phyloP scores from a whole-genome alignment of 2,329 filamentous ascomycete genomes.

The Phialemoniopsis sp. region DNA sequence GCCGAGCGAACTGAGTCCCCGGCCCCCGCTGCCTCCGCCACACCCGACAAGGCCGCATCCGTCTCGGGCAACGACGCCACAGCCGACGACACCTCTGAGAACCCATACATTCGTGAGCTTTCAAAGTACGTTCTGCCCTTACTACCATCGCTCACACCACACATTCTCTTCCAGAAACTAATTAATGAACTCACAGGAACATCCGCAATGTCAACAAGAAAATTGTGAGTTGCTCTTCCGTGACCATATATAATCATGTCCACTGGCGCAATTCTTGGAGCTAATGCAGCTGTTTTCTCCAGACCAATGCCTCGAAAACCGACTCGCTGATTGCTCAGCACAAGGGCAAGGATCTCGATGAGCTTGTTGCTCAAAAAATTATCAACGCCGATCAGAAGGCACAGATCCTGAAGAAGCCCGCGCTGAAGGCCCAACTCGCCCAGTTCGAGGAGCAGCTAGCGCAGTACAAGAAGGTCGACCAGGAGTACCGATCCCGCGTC shows the following conservation, averaged over 20 bases:
- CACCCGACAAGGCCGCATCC: conserved; percentile 43
- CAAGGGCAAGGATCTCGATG: conserved; percentile 65
- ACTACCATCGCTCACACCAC: too few species aligned
- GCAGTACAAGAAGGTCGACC: conserved; percentile 72
- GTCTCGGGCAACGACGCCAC: conserved; percentile 45
- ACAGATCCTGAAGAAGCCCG: conserved; percentile 72
- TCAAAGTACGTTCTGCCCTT: conserved; percentile 66
- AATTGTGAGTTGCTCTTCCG: conserved; percentile 58
- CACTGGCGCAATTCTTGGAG: not conserved
- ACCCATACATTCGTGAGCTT: conserved; percentile 79
- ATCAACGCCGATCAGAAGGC: conserved; percentile 81
- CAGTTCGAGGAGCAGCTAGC: conserved; percentile 71
- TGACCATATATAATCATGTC: conserved; percentile 4
- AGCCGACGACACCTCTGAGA: conserved; percentile 62
- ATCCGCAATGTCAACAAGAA: conserved; percentile 94
- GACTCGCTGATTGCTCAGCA: conserved; percentile 67
- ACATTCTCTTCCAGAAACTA: too few species aligned
- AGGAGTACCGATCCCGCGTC: conserved; percentile 62
- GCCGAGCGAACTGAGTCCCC: conserved; percentile 50
- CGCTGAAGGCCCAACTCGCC: conserved; percentile 61
- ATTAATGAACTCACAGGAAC: conserved; percentile 49
- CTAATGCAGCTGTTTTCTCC: not conserved
- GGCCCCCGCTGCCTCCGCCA: conserved; percentile 43
- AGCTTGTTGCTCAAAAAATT: conserved; percentile 65
- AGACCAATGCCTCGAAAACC: conserved; percentile 70